Percentiles rank a stretch among this genome's conserved stretches.
Conservation (phyloP, 306 rosid species). For the Casuarina equisetifolia region DNA sequence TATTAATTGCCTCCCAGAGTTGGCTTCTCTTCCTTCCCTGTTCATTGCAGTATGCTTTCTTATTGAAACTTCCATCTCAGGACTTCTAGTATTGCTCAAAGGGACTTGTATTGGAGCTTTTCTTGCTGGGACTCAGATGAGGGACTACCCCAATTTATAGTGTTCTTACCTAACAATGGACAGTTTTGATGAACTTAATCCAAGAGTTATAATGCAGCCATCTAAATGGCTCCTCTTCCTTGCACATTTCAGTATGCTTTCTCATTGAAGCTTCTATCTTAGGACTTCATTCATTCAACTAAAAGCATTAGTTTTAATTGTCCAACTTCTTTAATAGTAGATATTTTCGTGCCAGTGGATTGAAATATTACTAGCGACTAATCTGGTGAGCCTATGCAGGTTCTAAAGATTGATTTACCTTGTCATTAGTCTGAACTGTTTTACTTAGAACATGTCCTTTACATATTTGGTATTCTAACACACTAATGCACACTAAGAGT, state of each 20-base stretch:
- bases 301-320: not conserved
- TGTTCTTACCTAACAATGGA: no score
- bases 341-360: not conserved
- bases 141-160: no score
- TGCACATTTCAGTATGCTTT: not conserved
- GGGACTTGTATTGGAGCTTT: no score
- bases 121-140: no score
- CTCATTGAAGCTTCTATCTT: not conserved
- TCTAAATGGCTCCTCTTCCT: no score
- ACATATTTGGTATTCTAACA: not conserved
- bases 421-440: not conserved
- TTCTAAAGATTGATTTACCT: not conserved
- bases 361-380: not conserved
- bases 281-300: constrained; percentile 2
- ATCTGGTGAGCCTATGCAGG: not conserved
- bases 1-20: no score
- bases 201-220: no score
- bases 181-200: no score
- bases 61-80: no score
- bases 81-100: no score
- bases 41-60: no score
- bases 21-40: no score
- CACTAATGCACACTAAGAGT: not conserved
- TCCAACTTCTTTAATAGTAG: not conserved
- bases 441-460: not conserved